Conservation (phyloP, 768 basidiomycete genomes). For the Xerocomellus amylosporus region DNA sequence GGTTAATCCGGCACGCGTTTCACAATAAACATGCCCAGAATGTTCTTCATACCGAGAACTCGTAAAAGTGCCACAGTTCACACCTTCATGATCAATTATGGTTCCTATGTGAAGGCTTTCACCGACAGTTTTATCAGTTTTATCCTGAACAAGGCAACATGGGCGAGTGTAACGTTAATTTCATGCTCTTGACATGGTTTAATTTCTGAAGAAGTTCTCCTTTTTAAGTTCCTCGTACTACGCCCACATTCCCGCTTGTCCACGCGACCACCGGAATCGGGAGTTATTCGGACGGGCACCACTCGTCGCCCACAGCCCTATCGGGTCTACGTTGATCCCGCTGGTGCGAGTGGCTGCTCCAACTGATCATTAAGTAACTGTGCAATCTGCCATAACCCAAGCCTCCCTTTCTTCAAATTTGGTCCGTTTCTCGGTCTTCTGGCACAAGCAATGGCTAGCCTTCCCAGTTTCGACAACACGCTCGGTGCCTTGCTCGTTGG, state of each 20-base stretch:
- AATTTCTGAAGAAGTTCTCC: conserved; percentile 6
- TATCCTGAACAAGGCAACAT: not conserved
- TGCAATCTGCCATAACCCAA: not conserved
- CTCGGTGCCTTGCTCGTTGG: conserved; percentile 62
- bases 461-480: conserved; percentile 40
- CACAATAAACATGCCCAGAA: too few relatives aligned
- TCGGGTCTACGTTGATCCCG: conserved; percentile 9
- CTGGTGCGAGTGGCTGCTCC: not conserved
- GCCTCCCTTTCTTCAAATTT: not conserved
- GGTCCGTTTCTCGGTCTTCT: not conserved
- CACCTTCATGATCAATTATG: not conserved
- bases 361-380: conserved; percentile 7
- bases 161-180: not conserved
- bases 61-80: not conserved
- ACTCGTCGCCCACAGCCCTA: conserved; percentile 5
- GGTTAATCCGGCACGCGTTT: not conserved
- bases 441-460: conserved; percentile 15
- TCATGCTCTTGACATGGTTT: not conserved
- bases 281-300: not conserved
- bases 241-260: not conserved
- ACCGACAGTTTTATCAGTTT: conserved; percentile 6
- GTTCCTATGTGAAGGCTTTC: not conserved
- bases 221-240: not conserved
- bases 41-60: not conserved
- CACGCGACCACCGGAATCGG: not conserved